These are phyloP conservation scores for Geum urbanum DNA, from an alignment of 306 rosid genomes.

Conservation along the genomic window DNA sequence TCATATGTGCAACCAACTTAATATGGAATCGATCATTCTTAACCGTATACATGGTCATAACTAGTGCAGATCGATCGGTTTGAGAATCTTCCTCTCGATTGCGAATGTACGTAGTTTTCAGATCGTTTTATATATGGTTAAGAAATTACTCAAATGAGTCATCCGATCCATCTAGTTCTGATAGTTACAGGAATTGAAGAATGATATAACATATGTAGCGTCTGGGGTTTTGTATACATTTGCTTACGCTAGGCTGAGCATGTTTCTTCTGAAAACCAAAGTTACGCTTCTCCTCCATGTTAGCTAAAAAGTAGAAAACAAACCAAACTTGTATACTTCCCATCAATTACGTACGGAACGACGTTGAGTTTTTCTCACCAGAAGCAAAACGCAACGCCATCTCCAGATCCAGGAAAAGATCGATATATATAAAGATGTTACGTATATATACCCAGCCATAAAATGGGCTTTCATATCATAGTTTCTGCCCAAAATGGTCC, in stretches of 20 bases:
- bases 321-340: neutral
- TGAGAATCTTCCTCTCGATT: neutral
- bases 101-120: neutral
- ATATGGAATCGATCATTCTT: neutral
- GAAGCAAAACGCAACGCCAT: neutral
- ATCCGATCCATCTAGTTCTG: neutral
- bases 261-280: neutral
- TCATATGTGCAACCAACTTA: neutral
- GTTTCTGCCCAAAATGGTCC: no score
- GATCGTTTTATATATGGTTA: neutral
- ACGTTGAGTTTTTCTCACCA: neutral
- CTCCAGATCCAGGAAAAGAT: neutral
- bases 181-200: neutral
- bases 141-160: constrained; percentile 1
- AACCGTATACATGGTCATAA: neutral
- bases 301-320: neutral
- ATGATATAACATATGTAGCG: neutral
- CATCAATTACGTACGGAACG: neutral
- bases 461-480: no score
- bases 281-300: neutral
- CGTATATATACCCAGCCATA: no score
- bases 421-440: no score
- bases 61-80: neutral
- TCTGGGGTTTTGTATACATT: neutral
- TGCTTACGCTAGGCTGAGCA: neutral